Percentiles rank a stretch among this genome's conserved stretches.
These are phyloP conservation scores for Drosera capensis DNA, from an alignment of 148 eudicot species.

Conservation along the genomic window DNA sequence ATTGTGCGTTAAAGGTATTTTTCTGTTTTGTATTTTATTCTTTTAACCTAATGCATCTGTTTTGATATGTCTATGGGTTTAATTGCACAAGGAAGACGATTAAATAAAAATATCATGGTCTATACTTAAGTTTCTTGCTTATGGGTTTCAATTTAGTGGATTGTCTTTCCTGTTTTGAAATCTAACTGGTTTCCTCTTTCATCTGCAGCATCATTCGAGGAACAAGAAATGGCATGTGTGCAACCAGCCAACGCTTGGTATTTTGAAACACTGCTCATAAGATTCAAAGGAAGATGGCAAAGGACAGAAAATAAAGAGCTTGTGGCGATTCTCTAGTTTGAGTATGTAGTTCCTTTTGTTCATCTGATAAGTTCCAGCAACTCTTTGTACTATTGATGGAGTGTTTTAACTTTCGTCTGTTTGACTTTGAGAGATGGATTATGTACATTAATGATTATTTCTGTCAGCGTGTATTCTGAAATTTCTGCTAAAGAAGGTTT, in stretches of 20 bases:
- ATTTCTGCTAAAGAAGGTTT: too few relatives aligned
- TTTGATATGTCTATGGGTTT: not conserved
- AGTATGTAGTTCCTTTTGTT: not conserved
- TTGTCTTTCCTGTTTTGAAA: slow-evolving; percentile 3
- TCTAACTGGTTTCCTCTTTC: slow-evolving; percentile 6
- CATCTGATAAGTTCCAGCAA: too few relatives aligned
- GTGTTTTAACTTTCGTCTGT: too few relatives aligned
- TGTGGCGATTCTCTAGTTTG: not conserved
- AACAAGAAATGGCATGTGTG: slow-evolving; percentile 80
- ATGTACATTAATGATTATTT: too few relatives aligned
- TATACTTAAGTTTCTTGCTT: not conserved
- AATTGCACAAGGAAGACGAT: too few relatives aligned
- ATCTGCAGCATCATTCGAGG: slow-evolving; percentile 65
- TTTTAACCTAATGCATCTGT: not conserved
- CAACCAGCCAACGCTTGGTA: slow-evolving; percentile 67
- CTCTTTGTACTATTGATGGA: too few relatives aligned
- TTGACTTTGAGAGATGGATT: too few relatives aligned
- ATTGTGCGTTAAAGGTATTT: slow-evolving; percentile 73
- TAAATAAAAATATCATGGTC: too few relatives aligned
- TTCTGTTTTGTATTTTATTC: not conserved
- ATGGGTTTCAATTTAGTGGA: not conserved
- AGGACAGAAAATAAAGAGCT: slow-evolving; percentile 24
- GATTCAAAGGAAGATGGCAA: slow-evolving; percentile 56
- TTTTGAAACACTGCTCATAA: slow-evolving; percentile 74
- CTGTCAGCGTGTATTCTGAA: too few relatives aligned